Percentiles rank a stretch among this genome's conserved stretches.
Evolutionary conservation across 306 rosid species (phyloP).

Genomic region (Geum urbanum): DNA sequence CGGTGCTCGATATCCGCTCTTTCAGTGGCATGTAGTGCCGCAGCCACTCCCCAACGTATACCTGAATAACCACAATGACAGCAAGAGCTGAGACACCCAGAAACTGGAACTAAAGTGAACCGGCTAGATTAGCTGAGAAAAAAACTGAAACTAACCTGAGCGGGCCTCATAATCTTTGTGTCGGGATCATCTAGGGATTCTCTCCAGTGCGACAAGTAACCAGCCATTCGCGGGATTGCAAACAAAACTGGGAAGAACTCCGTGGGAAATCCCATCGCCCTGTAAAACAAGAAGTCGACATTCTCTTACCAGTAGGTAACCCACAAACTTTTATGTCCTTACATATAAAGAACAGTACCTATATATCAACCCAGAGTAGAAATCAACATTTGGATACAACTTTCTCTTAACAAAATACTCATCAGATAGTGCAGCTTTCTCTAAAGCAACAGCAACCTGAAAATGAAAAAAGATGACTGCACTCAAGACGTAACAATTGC

Average conservation of each 20-base stretch:
- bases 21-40: conserved; percentile 54
- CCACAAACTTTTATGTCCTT: neutral
- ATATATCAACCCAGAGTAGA: conserved; percentile 86
- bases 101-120: too few relatives aligned
- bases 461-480: conserved; percentile 15
- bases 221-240: conserved; percentile 96
- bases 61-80: conserved; percentile 41
- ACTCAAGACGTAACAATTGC: neutral
- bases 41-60: conserved; percentile 77
- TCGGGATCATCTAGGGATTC: conserved; percentile 92
- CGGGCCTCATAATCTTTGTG: conserved; percentile 90
- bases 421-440: conserved; percentile 79
- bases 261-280: conserved; percentile 93
- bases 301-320: neutral
- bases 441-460: conserved; percentile 86
- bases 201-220: conserved; percentile 91
- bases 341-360: conserved; percentile 27
- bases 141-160: conserved; percentile 45
- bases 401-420: conserved; percentile 82
- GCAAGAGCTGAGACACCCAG: neutral
- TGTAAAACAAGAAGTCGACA: conserved; percentile 26
- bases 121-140: neutral
- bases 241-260: conserved; percentile 81
- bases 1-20: conserved; percentile 38
- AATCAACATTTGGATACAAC: conserved; percentile 91